phyloP scores from a whole-genome alignment of 495 filamentous ascomycete species.

The Pyrenula aspistea region DNA sequence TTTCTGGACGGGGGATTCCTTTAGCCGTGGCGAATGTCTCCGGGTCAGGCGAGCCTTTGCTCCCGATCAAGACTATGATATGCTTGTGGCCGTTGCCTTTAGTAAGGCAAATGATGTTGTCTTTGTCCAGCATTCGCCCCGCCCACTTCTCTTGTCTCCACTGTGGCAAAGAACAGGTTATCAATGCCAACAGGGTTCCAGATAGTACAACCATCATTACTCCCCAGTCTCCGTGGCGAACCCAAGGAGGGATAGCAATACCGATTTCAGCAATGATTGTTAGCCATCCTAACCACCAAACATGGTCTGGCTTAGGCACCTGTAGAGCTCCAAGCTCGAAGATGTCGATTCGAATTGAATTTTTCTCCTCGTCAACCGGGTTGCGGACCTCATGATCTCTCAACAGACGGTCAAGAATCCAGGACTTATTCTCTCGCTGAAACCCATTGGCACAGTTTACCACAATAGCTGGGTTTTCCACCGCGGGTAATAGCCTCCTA shows the following conservation, averaged over 20 bases:
- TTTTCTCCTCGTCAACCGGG: slow-evolving; percentile 5
- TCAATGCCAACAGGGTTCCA: slow-evolving; percentile 25
- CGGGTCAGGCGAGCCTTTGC: slow-evolving; percentile 24
- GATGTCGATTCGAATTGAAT: not conserved
- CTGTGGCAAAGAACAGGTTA: slow-evolving; percentile 25
- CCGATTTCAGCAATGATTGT: slow-evolving; percentile 28
- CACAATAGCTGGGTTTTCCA: not conserved
- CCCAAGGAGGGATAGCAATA: slow-evolving; percentile 32
- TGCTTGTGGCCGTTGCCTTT: slow-evolving; percentile 32
- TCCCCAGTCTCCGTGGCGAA: slow-evolving; percentile 27
- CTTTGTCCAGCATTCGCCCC: slow-evolving; percentile 16
- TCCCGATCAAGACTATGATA: slow-evolving; percentile 29
- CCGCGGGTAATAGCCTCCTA: slow-evolving; percentile 21
- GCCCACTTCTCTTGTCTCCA: slow-evolving; percentile 41
- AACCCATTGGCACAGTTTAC: not conserved
- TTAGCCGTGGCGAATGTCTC: slow-evolving; percentile 28
- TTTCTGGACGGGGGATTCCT: slow-evolving; percentile 1
- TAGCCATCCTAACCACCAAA: slow-evolving; percentile 24
- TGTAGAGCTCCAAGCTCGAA: not conserved
- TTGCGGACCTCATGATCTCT: slow-evolving; percentile 29
- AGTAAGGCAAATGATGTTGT: slow-evolving; percentile 24
- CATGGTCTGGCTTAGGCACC: slow-evolving; percentile 7
- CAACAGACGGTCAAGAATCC: slow-evolving; percentile 38
- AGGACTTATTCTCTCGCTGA: slow-evolving; percentile 26
- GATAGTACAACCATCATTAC: slow-evolving; percentile 27